These are phyloP conservation scores for Xylaria acuta DNA, from an alignment of 495 filamentous ascomycete genomes.

Conservation along the genomic window DNA sequence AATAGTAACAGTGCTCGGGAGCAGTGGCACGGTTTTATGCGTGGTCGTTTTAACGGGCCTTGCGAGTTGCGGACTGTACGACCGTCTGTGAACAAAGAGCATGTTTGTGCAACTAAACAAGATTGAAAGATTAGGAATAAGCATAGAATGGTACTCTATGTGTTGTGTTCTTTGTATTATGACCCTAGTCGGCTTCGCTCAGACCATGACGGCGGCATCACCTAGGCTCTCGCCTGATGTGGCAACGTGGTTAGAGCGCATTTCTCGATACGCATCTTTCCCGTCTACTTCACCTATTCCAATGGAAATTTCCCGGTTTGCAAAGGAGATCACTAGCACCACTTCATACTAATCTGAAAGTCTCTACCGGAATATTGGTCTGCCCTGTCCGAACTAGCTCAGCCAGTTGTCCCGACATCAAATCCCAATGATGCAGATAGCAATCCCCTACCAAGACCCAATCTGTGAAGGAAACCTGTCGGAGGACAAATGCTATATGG, in stretches of 20 bases:
- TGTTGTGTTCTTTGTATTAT: neutral
- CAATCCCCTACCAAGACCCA: slow-evolving; percentile 16
- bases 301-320: neutral
- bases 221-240: neutral
- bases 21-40: neutral
- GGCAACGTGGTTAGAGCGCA: neutral
- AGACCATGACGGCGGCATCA: neutral
- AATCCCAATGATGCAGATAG: slow-evolving; percentile 18
- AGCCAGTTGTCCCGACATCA: slow-evolving; percentile 6
- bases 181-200: neutral
- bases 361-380: neutral
- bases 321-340: neutral
- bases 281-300: neutral
- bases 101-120: neutral
- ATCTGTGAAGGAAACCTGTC: neutral
- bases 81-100: neutral
- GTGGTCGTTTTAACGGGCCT: neutral
- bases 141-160: neutral
- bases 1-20: neutral
- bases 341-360: slow-evolving; percentile 8
- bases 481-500: slow-evolving; percentile 4
- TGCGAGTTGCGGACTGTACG: neutral
- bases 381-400: neutral
- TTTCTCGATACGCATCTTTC: neutral
- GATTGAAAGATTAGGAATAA: neutral